Evolutionary conservation across 495 filamentous ascomycete species (phyloP).

Genomic region (Aspergillus sclerotioniger): DNA sequence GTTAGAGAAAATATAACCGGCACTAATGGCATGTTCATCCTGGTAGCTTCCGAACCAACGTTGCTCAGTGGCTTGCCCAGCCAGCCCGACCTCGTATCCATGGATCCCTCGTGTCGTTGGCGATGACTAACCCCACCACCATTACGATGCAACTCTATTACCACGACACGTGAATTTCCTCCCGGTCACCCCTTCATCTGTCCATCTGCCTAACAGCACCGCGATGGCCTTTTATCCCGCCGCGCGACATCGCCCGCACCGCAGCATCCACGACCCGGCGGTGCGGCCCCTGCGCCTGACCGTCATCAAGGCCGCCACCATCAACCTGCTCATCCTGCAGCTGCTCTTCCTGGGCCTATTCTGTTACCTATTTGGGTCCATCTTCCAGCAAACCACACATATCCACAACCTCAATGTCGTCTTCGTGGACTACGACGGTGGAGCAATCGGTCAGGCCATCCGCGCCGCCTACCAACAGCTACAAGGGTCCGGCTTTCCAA

Average conservation of each 20-base stretch:
- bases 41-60: no score
- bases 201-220: background rate
- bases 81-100: background rate
- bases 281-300: constrained; percentile 23
- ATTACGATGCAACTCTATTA: background rate
- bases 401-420: constrained; percentile 44
- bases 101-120: background rate
- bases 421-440: constrained; percentile 53
- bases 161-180: background rate
- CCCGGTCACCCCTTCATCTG: background rate
- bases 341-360: constrained; percentile 46
- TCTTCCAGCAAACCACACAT: constrained; percentile 39
- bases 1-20: no score
- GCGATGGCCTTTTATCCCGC: constrained; percentile 24
- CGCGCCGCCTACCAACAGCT: constrained; percentile 41
- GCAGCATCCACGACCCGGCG: constrained; percentile 24
- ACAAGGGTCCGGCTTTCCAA: constrained; percentile 36
- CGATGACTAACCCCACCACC: background rate
- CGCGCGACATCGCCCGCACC: constrained; percentile 20
- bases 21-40: no score
- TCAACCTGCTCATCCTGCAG: constrained; percentile 26
- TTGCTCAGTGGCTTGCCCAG: no score
- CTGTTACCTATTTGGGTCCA: constrained; percentile 45
- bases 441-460: constrained; percentile 42
- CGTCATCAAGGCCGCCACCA: constrained; percentile 18